Base-by-base conservation (phyloP, 169 alveolate genomes). In the Plasmodium sp. region DNA sequence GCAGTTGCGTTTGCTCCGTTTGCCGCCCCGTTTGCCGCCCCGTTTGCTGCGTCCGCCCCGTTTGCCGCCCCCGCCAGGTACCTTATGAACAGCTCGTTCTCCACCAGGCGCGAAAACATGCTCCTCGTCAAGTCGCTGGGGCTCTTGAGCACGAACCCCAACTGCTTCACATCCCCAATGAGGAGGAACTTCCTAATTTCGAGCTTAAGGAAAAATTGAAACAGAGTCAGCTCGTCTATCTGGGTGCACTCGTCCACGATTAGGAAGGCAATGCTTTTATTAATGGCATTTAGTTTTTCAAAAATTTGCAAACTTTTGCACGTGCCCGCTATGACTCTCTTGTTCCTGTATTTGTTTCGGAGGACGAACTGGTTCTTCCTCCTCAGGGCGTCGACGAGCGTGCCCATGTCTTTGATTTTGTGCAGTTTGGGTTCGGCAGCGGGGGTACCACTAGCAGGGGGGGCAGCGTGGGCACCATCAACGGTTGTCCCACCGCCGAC, bases 311-410 rank as follows among this genome's bases (percentile, higher is more conserved):
- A 48, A 75, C 93, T 85, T 43, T 79, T 85, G 56, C 86, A 85
- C n/a, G 93, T 85, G 0, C 93, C 93, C 54, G 93, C 86, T 22
- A 85, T 85, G 18, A 85, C 86, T 77, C 93, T 85, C 81, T 85
- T 85, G 43, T 85, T 85, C 62, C 62, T 85, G 72, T 74, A 85
- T 22, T 85, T 85, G 81, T 85, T 85, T 71, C 45, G 77, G 45
- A 85, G 54, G 80, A 85, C 85, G 5, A 48, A 45, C 0, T 75
- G 45, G 34, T 54, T 85, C 39, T 77, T 85, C 58, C 56, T 85
- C 71, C 54, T 85, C 67, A 85, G n/a, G 3, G 81, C 33, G 2
- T 36, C 16, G n/a, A 75, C 5, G 18, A 85, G 45, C 67, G 22
- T 75, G n/a, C 77, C 74, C 27, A 75, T 18, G 27, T 85, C 62